These are phyloP conservation scores for Salinomyces thailandicus DNA, from an alignment of 2,329 filamentous ascomycete genomes.

Conservation along the genomic window DNA sequence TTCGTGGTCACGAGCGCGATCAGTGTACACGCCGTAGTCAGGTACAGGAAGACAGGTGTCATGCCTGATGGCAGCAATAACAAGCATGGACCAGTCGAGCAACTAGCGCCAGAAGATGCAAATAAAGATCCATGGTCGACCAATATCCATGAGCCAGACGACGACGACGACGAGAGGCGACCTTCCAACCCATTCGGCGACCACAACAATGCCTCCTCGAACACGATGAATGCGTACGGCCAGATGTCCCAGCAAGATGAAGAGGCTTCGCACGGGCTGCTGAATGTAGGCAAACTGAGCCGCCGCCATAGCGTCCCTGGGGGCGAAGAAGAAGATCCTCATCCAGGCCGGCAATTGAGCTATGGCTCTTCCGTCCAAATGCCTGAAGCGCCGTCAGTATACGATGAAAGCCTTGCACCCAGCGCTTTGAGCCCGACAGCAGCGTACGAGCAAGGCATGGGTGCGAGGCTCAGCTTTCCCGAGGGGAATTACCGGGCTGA, in stretches of 20 bases:
- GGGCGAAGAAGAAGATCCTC: conserved; percentile 23
- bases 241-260: conserved; percentile 2
- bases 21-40: conserved; percentile 44
- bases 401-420: conserved; percentile 9
- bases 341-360: conserved; percentile 31
- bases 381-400: conserved; percentile 6
- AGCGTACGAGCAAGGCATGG: conserved; percentile 27
- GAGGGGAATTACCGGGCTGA: conserved; percentile 4
- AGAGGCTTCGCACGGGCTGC: background rate
- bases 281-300: background rate
- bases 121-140: conserved; percentile 37
- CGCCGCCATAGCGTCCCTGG: background rate
- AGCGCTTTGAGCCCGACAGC: conserved; percentile 26
- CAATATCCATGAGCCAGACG: conserved; percentile 27
- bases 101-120: conserved; percentile 29
- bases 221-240: conserved; percentile 1
- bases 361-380: conserved; percentile 25
- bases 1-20: conserved; percentile 44
- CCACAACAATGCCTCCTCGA: conserved; percentile 23
- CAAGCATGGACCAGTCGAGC: conserved; percentile 26
- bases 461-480: conserved; percentile 13
- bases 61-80: conserved; percentile 36
- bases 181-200: conserved; percentile 26
- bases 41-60: conserved; percentile 47
- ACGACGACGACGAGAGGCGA: conserved; percentile 25